Conservation (phyloP, 176 grass and related monocot genomes). For the Cenchrus americanus region DNA sequence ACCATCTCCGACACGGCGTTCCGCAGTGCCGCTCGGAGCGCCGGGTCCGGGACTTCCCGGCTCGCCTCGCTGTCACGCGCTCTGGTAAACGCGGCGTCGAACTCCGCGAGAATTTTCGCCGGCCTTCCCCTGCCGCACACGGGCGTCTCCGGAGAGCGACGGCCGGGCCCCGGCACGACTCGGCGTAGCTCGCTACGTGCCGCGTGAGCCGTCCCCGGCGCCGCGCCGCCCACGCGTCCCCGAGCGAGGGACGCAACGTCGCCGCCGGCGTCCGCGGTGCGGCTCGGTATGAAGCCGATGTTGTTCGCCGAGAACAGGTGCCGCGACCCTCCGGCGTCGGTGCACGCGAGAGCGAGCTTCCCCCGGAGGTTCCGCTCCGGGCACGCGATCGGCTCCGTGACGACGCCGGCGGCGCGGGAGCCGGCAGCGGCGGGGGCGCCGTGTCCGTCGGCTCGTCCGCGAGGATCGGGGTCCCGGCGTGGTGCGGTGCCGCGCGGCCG, state of each 20-base stretch:
- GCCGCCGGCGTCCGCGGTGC: background rate
- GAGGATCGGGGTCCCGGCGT: constrained; percentile 20
- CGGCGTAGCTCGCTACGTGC: constrained; percentile 27
- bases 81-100: constrained; percentile 25
- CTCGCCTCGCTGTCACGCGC: background rate
- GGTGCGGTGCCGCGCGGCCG: constrained; percentile 11
- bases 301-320: constrained; percentile 46
- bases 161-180: constrained; percentile 24
- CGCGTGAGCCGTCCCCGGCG: background rate
- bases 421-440: background rate
- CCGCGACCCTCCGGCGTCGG: background rate
- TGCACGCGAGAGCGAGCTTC: background rate
- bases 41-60: constrained; percentile 13
- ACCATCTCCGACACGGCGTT: constrained; percentile 14
- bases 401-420: constrained; percentile 11
- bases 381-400: background rate
- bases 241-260: background rate
- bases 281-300: constrained; percentile 12
- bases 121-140: background rate
- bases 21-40: constrained; percentile 28
- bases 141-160: background rate
- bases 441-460: background rate
- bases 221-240: constrained; percentile 7
- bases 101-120: constrained; percentile 5
- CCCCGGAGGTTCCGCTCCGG: constrained; percentile 21